Base-by-base conservation (phyloP, 306 rosid species). In the Corylus heterophylla region DNA sequence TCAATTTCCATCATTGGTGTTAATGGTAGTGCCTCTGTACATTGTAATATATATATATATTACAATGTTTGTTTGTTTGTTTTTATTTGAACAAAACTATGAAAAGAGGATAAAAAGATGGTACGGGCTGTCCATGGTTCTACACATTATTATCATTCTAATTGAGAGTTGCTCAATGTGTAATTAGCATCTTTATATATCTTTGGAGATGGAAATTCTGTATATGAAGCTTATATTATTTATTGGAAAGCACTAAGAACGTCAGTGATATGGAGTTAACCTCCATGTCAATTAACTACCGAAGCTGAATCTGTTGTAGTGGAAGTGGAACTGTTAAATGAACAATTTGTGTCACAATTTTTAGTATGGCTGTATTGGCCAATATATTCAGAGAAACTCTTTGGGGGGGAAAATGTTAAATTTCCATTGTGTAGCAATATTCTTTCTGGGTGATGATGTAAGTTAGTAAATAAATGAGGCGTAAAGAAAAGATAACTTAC, bases 301-400 rank as follows among this genome's bases (percentile, higher is more conserved):
- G 22, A 55, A 4, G 29, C 48, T 31, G 44, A 72, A 11, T 25
- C 47, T 52, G 44, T 62, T 10, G 31, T 12, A 12, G 58, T 29
- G 78, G 61, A 54, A 67, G 29, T 66, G 78, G 68, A 25, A 48
- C 67, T 71, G 8, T 44, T 59, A 39, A 29, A 67, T 67, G 51
- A 18, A 39, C 29, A 67, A 17, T 8, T 9, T n/a, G 45, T 68
- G 51, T 68, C 29, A 67, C 8, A n/a, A 45, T 44, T 45, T 31
- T 4, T 18, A 0, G 27, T n/a, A 42, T 17, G 2, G 12, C 22
- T 39, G 3, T 39, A 39, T 39, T 39, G 44, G 44, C 44, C 44
- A 31, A 14, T 66, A 35, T 68, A 17, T 39, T 48, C 51, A n/a
- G 29, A 42, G 8, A 18, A 17, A 18, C n/a, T 68, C 8, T 68